phyloP scores from a whole-genome alignment of 257 asterid species.

The Avicennia marina region DNA sequence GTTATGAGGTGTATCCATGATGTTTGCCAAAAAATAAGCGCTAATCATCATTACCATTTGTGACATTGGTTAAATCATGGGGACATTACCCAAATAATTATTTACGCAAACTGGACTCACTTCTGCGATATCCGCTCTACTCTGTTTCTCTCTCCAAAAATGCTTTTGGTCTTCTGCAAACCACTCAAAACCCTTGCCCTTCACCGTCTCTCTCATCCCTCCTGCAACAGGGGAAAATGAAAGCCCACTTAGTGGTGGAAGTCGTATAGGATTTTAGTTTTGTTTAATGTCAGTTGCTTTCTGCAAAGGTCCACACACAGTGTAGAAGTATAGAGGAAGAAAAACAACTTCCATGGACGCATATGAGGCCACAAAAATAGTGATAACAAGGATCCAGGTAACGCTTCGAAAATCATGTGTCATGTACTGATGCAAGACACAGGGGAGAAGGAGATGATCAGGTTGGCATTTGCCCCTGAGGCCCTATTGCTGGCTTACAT shows the following conservation, averaged over 20 bases:
- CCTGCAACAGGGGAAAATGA: background rate
- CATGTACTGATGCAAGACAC: conserved; percentile 62
- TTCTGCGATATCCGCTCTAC: background rate
- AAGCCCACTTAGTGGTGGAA: background rate
- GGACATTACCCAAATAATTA: too few relatives aligned
- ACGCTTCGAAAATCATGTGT: conserved; percentile 73
- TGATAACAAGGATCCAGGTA: conserved; percentile 68
- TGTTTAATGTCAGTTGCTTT: background rate
- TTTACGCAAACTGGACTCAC: too few relatives aligned
- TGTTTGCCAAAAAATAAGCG: conserved; percentile 37
- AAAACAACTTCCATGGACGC: conserved; percentile 44
- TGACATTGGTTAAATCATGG: conserved; percentile 26
- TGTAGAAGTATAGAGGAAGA: background rate
- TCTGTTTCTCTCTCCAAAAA: conserved; percentile 5
- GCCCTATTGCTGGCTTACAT: conserved; percentile 34
- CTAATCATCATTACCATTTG: conserved; percentile 43
- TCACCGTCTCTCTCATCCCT: conserved; percentile 7
- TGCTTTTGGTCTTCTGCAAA: conserved; percentile 16
- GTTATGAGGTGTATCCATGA: conserved; percentile 13
- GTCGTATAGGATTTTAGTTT: conserved; percentile 11
- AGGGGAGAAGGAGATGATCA: conserved; percentile 67
- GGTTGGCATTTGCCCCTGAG: conserved; percentile 64
- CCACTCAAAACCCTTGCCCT: conserved; percentile 29
- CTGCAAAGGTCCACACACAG: background rate
- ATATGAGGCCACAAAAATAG: conserved; percentile 53